Evolutionary conservation across 148 eudicot genomes (phyloP), one percentile per base, ranked within the genome.

Genomic region (Chenopodium formosanum): DNA sequence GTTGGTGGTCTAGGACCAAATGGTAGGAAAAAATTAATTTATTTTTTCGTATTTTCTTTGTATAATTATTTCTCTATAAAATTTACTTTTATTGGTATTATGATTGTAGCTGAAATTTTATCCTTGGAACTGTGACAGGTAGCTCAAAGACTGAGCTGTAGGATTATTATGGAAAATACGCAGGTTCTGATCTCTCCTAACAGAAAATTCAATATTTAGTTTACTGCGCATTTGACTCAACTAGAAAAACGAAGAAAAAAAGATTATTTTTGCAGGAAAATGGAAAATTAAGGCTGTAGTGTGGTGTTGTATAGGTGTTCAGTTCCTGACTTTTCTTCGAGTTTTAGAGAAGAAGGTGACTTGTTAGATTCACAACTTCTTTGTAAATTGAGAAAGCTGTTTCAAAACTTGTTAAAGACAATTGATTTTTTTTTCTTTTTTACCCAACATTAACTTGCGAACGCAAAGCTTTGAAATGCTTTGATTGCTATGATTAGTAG

Each of bases 291-390:
- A 69, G 71, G 80, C 63, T 74, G 70, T 85, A 84, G 73, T 82
- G 77, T 63, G 53, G 88, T 85, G 86, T 90, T 89, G 94, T 91
- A 91, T 88, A 91, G 93, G 90, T 88, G 82, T 78, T 81, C 84
- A 85, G 89, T 79, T 85, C 89, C 91, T 87, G 83, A 90, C 92
- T 84, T 75, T 89, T 91, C 95, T 91, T 92, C 94, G 91, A 87
- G 81, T 93, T 93, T 93, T 93, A 89, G 87, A 90, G 95, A 90
- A 90, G 92, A 91, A 90, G 87, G 82, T 86, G 89, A 84, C 82
- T 81, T 73, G 72, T 81, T 83, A 84, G 83, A 82, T 46, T 77
- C 74, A 74, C 84, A 62, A 71, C 71, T 78, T 70, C 73, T 48
- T 65, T 91, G 92, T 91, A 90, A 73, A 91, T 91, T 83, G 40